Evolutionary conservation across 306 rosid species (phyloP).

Genomic region (Geum urbanum): DNA sequence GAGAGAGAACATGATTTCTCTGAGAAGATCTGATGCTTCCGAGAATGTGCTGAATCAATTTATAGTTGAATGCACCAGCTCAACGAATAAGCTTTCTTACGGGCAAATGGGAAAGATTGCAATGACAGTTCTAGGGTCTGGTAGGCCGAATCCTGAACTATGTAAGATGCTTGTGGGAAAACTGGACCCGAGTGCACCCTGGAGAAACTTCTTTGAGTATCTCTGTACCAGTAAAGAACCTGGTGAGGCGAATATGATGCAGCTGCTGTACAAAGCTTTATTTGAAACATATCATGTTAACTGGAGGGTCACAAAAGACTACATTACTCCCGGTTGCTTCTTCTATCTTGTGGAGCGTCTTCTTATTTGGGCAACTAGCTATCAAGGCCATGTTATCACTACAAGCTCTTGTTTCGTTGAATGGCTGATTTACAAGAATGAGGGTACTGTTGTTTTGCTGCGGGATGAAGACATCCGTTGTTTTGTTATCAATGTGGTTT

Average conservation of each 20-base stretch:
- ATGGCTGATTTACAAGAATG: slow-evolving; percentile 50
- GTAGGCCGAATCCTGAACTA: slow-evolving; percentile 24
- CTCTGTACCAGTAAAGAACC: slow-evolving; percentile 8
- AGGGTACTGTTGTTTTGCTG: too few species aligned
- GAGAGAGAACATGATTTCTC: slow-evolving; percentile 33
- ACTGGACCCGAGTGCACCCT: slow-evolving; percentile 25
- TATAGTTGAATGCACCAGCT: slow-evolving; percentile 26
- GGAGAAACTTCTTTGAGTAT: slow-evolving; percentile 43
- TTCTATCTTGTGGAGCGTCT: slow-evolving; percentile 68
- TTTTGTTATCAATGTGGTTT: slow-evolving; percentile 23
- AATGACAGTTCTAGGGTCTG: slow-evolving; percentile 43
- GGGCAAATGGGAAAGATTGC: slow-evolving; percentile 51
- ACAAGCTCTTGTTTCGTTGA: slow-evolving; percentile 55
- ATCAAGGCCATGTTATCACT: slow-evolving; percentile 37
- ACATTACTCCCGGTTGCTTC: slow-evolving; percentile 59
- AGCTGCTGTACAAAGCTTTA: slow-evolving; percentile 36
- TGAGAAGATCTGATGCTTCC: slow-evolving; percentile 35
- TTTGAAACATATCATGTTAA: slow-evolving; percentile 31
- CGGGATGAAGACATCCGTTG: too few species aligned
- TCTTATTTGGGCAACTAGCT: slow-evolving; percentile 32
- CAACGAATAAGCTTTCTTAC: slow-evolving; percentile 20
- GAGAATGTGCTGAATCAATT: slow-evolving; percentile 25
- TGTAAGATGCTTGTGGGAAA: slow-evolving; percentile 13
- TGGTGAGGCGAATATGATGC: slow-evolving; percentile 4
- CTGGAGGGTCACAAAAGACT: slow-evolving; percentile 28